Percentiles rank a stretch among this genome's conserved stretches.
Evolutionary conservation across 2,329 filamentous ascomycete genomes (phyloP).

Genomic region (Fusarium hainanense): DNA sequence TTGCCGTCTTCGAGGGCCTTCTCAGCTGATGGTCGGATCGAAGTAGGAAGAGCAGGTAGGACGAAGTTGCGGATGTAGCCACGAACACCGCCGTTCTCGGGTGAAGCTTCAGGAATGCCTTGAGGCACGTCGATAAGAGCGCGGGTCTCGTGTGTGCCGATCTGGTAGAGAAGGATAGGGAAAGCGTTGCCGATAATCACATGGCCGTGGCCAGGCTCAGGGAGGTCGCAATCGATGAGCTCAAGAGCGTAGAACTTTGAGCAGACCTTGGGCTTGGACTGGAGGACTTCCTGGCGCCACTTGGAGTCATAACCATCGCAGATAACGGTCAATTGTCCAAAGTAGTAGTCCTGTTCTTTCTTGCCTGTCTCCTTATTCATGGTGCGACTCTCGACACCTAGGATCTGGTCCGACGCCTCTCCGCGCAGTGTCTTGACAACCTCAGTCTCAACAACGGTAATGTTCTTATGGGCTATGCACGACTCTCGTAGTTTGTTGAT

Average conservation of each 20-base stretch:
- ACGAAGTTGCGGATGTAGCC: slow-evolving; percentile 84
- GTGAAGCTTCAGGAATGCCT: slow-evolving; percentile 76
- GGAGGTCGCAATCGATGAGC: slow-evolving; percentile 86
- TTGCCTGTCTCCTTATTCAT: slow-evolving; percentile 64
- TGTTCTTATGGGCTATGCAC: slow-evolving; percentile 80
- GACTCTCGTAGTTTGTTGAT: slow-evolving; percentile 83
- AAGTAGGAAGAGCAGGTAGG: slow-evolving; percentile 78
- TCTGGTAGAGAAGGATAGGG: slow-evolving; percentile 94
- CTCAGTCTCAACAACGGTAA: slow-evolving; percentile 91
- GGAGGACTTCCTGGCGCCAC: slow-evolving; percentile 84
- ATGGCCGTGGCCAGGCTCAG: slow-evolving; percentile 80
- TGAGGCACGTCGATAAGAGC: slow-evolving; percentile 89
- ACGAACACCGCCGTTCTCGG: slow-evolving; percentile 83
- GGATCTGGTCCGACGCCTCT: slow-evolving; percentile 74
- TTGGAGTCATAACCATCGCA: slow-evolving; percentile 93
- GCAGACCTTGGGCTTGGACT: slow-evolving; percentile 85
- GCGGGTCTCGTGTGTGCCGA: slow-evolving; percentile 92
- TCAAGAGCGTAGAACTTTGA: slow-evolving; percentile 96
- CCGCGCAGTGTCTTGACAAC: slow-evolving; percentile 80
- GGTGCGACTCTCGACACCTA: slow-evolving; percentile 84
- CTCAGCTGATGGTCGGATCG: slow-evolving; percentile 77
- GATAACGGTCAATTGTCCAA: slow-evolving; percentile 87
- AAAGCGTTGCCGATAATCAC: slow-evolving; percentile 82
- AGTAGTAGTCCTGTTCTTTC: slow-evolving; percentile 79
- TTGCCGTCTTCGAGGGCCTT: slow-evolving; percentile 81